A percentile compares a stretch with the other conserved stretches of the same genome.
These are phyloP conservation scores for Ilyonectria robusta DNA, from an alignment of 2,329 filamentous ascomycete species.

Conservation along the genomic window DNA sequence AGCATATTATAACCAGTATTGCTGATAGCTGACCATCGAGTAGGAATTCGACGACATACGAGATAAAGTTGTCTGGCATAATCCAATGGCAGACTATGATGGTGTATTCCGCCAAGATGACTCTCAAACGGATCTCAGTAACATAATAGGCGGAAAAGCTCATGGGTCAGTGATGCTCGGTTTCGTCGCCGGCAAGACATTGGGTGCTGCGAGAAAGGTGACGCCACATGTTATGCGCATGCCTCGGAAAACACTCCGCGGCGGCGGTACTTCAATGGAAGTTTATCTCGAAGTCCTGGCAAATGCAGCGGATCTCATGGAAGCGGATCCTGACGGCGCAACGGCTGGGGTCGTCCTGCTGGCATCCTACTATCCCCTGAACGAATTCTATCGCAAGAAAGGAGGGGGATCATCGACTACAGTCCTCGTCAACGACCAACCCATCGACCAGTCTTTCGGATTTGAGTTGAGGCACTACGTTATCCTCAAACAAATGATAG, in stretches of 20 bases:
- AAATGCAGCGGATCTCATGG: background rate
- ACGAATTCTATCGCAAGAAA: too few species aligned
- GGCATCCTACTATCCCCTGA: background rate
- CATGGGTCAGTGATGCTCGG: conserved; percentile 4
- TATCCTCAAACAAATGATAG: background rate
- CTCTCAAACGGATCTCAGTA: background rate
- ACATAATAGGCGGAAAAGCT: background rate
- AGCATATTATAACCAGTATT: background rate
- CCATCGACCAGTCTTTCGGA: background rate
- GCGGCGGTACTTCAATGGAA: background rate
- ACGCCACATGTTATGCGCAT: conserved; percentile 2
- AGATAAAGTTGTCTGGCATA: background rate
- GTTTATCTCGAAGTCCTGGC: conserved; percentile 7
- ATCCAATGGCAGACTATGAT: background rate
- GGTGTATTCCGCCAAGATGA: conserved; percentile 4
- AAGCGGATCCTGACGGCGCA: background rate
- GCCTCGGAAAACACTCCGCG: background rate
- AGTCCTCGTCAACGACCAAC: background rate
- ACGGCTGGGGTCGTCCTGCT: background rate
- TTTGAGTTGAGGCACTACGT: background rate
- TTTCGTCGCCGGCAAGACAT: conserved; percentile 7
- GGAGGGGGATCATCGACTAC: too few species aligned
- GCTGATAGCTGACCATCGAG: too few species aligned
- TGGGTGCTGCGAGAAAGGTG: conserved; percentile 1
- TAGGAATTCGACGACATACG: conserved; percentile 2